Conservation (phyloP, 495 filamentous ascomycete species). For the Trichoderma erinaceum region DNA sequence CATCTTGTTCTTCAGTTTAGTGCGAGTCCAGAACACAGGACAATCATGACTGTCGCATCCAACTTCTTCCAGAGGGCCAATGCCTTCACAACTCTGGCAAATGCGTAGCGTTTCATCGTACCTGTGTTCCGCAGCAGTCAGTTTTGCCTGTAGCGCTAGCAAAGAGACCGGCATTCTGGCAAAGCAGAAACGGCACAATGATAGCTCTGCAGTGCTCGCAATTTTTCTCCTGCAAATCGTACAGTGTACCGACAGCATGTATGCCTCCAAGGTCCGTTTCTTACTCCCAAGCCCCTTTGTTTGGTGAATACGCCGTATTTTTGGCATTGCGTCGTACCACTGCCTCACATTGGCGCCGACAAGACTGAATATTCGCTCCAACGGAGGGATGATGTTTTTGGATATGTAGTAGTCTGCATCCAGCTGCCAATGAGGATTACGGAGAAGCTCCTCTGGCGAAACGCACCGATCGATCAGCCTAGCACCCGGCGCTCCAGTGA, state of each 20-base stretch:
- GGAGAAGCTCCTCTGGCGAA: conserved; percentile 73
- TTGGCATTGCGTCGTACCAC: conserved; percentile 98
- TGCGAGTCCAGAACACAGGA: conserved; percentile 83
- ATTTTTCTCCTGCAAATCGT: conserved; percentile 68
- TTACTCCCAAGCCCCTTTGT: conserved; percentile 19
- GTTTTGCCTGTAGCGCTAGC: conserved; percentile 51
- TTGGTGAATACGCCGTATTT: conserved; percentile 61
- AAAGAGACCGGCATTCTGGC: conserved; percentile 51
- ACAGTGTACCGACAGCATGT: conserved; percentile 74
- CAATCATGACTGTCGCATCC: conserved; percentile 87
- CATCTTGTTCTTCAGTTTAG: conserved; percentile 60
- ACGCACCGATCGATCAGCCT: conserved; percentile 86
- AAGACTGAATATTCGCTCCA: conserved; percentile 95
- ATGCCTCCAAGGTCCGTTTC: conserved; percentile 75
- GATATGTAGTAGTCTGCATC: conserved; percentile 95
- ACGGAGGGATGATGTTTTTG: conserved; percentile 90
- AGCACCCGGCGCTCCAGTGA: conserved; percentile 80
- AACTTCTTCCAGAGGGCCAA: conserved; percentile 67
- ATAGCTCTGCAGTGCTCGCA: conserved; percentile 26
- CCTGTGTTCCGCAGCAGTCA: conserved; percentile 58
- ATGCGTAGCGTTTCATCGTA: conserved; percentile 61
- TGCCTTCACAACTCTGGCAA: conserved; percentile 74
- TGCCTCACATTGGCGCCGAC: conserved; percentile 85
- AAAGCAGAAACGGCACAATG: conserved; percentile 54
- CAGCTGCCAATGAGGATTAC: conserved; percentile 69